Evolutionary conservation across 1,139 yeast species (phyloP).

Genomic region (Suhomyces taliae): DNA sequence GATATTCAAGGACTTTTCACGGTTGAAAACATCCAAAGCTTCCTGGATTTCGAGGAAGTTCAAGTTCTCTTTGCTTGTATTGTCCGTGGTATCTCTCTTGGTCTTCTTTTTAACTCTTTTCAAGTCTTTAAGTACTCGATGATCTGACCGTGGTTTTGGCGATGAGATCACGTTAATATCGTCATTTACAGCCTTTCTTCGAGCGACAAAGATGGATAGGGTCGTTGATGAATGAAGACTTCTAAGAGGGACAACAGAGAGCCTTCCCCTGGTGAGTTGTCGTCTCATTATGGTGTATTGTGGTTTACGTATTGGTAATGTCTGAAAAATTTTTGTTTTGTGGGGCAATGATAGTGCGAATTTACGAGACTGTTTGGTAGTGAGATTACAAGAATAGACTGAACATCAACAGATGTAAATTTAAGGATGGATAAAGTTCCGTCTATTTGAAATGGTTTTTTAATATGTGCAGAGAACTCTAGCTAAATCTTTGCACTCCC

Average conservation of each 20-base stretch:
- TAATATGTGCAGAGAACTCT: too few species aligned
- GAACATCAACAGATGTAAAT: too few species aligned
- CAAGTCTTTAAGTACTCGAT: constrained; percentile 12
- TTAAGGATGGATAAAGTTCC: too few species aligned
- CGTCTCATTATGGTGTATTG: neutral
- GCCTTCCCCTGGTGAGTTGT: neutral
- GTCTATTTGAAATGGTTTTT: too few species aligned
- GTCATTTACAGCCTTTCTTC: constrained; percentile 4
- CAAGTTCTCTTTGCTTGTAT: constrained; percentile 27
- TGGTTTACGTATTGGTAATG: neutral
- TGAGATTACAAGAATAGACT: too few species aligned
- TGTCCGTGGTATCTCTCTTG: constrained; percentile 31
- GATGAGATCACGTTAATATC: constrained; percentile 3
- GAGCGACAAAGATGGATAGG: constrained; percentile 3
- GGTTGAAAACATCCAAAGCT: constrained; percentile 17
- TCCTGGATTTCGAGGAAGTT: constrained; percentile 27
- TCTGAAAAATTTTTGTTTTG: neutral
- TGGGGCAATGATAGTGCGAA: neutral
- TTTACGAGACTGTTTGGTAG: too few species aligned
- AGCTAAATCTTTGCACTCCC: too few species aligned
- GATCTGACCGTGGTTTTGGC: constrained; percentile 4
- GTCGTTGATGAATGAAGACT: neutral
- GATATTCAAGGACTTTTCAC: neutral
- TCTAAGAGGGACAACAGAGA: neutral
- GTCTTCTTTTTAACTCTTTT: constrained; percentile 18